A percentile compares a stretch with the other conserved stretches of the same genome.
These are phyloP conservation scores for Cryptococcus sp. DNA, from an alignment of 1,284 basidiomycete genomes.

Conservation along the genomic window DNA sequence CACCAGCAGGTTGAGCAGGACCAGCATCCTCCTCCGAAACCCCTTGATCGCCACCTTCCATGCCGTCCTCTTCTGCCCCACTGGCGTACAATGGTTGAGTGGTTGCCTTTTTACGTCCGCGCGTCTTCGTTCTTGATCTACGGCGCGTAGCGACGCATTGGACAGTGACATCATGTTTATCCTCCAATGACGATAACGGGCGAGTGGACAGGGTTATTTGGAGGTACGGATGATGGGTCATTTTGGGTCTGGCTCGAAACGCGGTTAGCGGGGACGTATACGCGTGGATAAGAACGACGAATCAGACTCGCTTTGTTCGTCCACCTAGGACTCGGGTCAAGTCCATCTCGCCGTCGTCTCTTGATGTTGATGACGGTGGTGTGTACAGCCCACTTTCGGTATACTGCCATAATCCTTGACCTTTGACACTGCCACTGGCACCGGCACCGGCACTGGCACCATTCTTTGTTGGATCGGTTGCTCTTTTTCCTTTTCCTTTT, in stretches of 20 bases:
- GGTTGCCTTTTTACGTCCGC: slow-evolving; percentile 5
- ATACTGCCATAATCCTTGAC: slow-evolving; percentile 70
- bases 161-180: slow-evolving; percentile 29
- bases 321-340: slow-evolving; percentile 51
- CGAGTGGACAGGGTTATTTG: slow-evolving; percentile 65
- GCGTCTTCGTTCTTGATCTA: slow-evolving; percentile 35
- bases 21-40: not conserved
- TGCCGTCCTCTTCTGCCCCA: not conserved
- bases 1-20: too few relatives aligned
- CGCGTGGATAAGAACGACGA: too few relatives aligned
- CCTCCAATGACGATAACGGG: slow-evolving; percentile 55
- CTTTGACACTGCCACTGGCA: not conserved
- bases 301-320: slow-evolving; percentile 63
- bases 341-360: slow-evolving; percentile 50
- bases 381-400: slow-evolving; percentile 63
- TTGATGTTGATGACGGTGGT: slow-evolving; percentile 52
- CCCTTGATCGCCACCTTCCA: not conserved
- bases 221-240: slow-evolving; percentile 71
- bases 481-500: slow-evolving; percentile 20
- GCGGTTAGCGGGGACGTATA: too few relatives aligned
- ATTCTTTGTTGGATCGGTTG: not conserved
- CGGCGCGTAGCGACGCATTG: slow-evolving; percentile 45
- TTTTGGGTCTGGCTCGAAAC: slow-evolving; percentile 58
- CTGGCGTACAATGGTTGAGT: too few relatives aligned
- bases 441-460: too few relatives aligned